Conservation (phyloP, 2,329 filamentous ascomycete species). For the Aspergillaceae sp. region DNA sequence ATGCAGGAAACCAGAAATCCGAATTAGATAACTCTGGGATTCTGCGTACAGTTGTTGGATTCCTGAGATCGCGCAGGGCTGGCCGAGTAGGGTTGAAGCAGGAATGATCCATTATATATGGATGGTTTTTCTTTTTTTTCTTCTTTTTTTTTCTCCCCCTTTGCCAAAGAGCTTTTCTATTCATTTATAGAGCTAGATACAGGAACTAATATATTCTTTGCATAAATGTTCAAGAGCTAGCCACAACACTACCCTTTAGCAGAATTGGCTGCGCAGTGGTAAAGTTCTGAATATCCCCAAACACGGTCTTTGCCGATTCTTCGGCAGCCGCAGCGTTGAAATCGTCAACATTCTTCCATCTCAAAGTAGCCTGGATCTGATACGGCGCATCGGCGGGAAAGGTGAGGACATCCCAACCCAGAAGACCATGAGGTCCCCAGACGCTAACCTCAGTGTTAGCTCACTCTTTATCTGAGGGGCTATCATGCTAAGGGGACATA, state of each 20-base stretch:
- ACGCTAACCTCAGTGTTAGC: neutral
- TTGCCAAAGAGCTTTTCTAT: neutral
- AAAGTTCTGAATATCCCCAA: neutral
- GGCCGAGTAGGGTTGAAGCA: too few species aligned
- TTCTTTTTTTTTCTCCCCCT: too few species aligned
- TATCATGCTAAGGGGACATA: neutral
- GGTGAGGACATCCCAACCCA: neutral
- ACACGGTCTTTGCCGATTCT: neutral
- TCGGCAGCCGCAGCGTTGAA: neutral
- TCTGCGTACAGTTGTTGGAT: too few species aligned
- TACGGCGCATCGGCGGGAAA: neutral
- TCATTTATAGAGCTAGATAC: neutral
- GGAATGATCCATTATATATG: too few species aligned
- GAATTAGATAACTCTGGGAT: too few species aligned
- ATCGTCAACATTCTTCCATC: neutral
- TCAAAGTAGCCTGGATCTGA: neutral
- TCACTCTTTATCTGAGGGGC: neutral
- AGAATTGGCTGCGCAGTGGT: neutral
- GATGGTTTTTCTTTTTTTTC: too few species aligned
- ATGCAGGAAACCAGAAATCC: too few species aligned
- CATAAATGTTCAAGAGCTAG: neutral
- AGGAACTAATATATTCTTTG: neutral
- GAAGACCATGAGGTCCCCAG: neutral
- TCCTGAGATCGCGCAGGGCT: too few species aligned
- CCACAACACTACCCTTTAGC: neutral